Conservation (phyloP, 352 stramenopile species). For the Phytophthora colocasiae region DNA sequence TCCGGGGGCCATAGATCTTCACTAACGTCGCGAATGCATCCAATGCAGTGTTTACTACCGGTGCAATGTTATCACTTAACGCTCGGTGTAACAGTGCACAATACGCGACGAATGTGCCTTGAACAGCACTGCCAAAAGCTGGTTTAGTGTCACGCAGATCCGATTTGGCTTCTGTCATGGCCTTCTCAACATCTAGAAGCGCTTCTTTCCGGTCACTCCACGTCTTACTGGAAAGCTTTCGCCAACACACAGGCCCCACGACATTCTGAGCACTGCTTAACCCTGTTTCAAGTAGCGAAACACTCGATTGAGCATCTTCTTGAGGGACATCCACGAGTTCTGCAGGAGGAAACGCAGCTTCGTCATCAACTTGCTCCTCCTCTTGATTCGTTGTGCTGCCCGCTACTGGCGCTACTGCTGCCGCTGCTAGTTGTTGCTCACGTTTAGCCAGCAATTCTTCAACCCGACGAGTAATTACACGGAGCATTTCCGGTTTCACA, state of each 20-base stretch:
- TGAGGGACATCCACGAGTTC: slow-evolving; percentile 40
- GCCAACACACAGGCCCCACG: slow-evolving; percentile 72
- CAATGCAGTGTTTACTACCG: slow-evolving; percentile 78
- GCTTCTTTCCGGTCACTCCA: slow-evolving; percentile 87
- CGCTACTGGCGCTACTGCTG: slow-evolving; percentile 30
- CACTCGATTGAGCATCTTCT: slow-evolving; percentile 61
- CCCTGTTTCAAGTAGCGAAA: slow-evolving; percentile 52
- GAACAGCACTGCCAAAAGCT: slow-evolving; percentile 63
- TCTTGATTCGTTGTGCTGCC: slow-evolving; percentile 51
- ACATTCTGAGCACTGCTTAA: slow-evolving; percentile 49
- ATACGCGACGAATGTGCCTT: slow-evolving; percentile 73
- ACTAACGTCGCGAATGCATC: slow-evolving; percentile 73
- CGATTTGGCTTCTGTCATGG: slow-evolving; percentile 71
- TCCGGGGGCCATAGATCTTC: slow-evolving; percentile 74
- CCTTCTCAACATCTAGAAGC: slow-evolving; percentile 77
- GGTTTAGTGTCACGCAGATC: slow-evolving; percentile 75
- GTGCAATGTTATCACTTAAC: slow-evolving; percentile 72
- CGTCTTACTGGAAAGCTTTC: slow-evolving; percentile 84
- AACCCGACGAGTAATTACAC: slow-evolving; percentile 74
- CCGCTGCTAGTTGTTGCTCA: slow-evolving; percentile 44
- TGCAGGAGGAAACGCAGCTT: slow-evolving; percentile 37
- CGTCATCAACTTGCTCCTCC: slow-evolving; percentile 49
- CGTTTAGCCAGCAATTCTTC: slow-evolving; percentile 68
- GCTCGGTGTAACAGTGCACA: slow-evolving; percentile 65
- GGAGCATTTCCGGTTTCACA: slow-evolving; percentile 81